Conservation (phyloP, 176 grass and related monocot genomes). For the Alloteropsis semialata region DNA sequence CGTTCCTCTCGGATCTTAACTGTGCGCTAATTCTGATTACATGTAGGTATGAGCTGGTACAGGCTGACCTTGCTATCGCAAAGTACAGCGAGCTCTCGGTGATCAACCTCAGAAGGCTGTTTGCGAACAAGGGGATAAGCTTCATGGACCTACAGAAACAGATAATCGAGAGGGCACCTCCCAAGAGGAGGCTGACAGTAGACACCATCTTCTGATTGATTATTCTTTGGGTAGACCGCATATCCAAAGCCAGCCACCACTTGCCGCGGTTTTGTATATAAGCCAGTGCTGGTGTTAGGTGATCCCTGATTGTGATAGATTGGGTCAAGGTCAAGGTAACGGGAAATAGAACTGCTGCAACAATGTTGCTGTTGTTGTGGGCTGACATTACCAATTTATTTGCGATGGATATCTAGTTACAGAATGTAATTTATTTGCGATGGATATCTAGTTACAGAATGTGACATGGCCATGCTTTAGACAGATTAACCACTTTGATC, state of each 20-base stretch:
- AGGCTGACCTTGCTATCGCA: constrained; percentile 72
- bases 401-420: neutral
- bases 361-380: neutral
- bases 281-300: constrained; percentile 19
- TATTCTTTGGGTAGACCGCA: neutral
- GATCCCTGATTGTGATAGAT: neutral
- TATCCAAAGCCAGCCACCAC: neutral
- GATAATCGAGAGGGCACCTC: constrained; percentile 76
- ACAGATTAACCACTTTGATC: neutral
- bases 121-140: constrained; percentile 67
- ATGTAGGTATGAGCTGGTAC: constrained; percentile 84
- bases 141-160: constrained; percentile 99
- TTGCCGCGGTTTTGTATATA: constrained; percentile 6
- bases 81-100: constrained; percentile 79
- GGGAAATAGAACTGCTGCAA: constrained; percentile 7
- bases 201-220: constrained; percentile 61
- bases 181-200: constrained; percentile 62
- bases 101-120: constrained; percentile 91
- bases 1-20: neutral
- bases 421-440: no score
- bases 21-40: neutral
- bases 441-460: neutral
- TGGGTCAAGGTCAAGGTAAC: neutral
- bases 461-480: neutral
- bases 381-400: constrained; percentile 20